These are phyloP conservation scores for Apiotrichum veenhuisii DNA, from an alignment of 1,284 basidiomycete genomes.

Conservation along the genomic window DNA sequence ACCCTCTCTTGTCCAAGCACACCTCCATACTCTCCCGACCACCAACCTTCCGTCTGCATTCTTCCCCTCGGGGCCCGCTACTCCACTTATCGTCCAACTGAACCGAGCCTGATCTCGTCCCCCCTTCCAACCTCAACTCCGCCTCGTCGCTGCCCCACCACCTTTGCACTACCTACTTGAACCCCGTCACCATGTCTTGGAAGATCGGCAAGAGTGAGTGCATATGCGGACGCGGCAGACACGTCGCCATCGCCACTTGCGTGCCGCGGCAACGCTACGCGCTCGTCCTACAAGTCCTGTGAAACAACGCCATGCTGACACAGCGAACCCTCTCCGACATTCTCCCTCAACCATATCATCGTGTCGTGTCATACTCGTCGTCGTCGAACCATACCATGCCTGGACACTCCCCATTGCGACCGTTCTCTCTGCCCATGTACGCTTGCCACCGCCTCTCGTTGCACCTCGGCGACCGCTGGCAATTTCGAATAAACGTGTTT, in stretches of 20 bases:
- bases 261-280: background rate
- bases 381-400: conserved; percentile 51
- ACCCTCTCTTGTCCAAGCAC: too few relatives aligned
- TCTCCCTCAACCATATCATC: background rate
- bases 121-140: too few relatives aligned
- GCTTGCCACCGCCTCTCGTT: too few relatives aligned
- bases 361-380: conserved; percentile 25
- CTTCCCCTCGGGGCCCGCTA: too few relatives aligned
- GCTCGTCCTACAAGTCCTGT: background rate
- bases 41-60: too few relatives aligned
- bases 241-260: background rate
- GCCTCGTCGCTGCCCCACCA: background rate
- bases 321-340: conserved; percentile 5
- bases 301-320: conserved; percentile 8
- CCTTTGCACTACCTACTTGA: too few relatives aligned
- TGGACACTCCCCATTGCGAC: background rate
- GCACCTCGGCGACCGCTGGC: too few relatives aligned
- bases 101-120: too few relatives aligned
- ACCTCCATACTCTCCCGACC: too few relatives aligned
- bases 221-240: background rate
- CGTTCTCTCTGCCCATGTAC: background rate
- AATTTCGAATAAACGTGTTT: background rate
- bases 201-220: conserved; percentile 53
- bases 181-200: conserved; percentile 47
- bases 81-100: too few relatives aligned